phyloP scores from a whole-genome alignment of 192 early-diverging fungal species.

The Phlyctochytrium bullatum region DNA sequence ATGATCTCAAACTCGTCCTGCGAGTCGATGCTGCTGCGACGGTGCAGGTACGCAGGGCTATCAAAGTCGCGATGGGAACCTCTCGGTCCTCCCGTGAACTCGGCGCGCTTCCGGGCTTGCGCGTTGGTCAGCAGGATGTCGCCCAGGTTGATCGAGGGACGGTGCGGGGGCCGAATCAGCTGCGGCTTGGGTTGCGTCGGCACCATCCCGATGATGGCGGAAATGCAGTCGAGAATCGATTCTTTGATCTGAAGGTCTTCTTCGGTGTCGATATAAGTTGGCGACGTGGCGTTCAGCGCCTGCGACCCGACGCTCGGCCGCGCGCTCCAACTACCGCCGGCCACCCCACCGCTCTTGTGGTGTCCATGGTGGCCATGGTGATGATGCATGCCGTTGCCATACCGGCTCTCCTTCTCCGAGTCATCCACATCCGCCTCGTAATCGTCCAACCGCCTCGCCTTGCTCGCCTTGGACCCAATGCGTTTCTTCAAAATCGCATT shows the following conservation, averaged over 20 bases:
- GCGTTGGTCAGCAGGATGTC: not conserved
- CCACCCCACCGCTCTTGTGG: conserved; percentile 3
- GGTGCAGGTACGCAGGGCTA: not conserved
- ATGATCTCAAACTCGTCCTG: conserved; percentile 8
- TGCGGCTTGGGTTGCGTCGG: conserved; percentile 8
- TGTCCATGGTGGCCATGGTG: not conserved
- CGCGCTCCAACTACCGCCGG: too few relatives aligned
- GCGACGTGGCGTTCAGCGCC: too few relatives aligned
- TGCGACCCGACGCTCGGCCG: too few relatives aligned
- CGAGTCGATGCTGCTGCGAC: conserved; percentile 8
- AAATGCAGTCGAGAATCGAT: conserved; percentile 61
- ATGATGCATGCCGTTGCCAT: conserved; percentile 12
- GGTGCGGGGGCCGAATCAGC: not conserved
- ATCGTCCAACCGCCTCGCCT: conserved; percentile 3
- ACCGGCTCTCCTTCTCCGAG: conserved; percentile 9
- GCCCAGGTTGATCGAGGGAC: not conserved
- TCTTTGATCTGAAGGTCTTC: conserved; percentile 54
- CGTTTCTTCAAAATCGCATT: not conserved
- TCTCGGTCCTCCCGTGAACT: not conserved
- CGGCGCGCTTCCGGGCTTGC: not conserved
- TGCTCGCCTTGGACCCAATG: not conserved
- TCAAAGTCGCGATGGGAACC: conserved; percentile 12
- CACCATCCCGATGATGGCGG: conserved; percentile 55
- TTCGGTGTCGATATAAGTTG: conserved; percentile 3
- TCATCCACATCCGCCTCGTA: conserved; percentile 32